A percentile compares a stretch with the other conserved stretches of the same genome.
Evolutionary conservation across 2,329 filamentous ascomycete species (phyloP).

Genomic region (Pseudogymnoascus sp.): DNA sequence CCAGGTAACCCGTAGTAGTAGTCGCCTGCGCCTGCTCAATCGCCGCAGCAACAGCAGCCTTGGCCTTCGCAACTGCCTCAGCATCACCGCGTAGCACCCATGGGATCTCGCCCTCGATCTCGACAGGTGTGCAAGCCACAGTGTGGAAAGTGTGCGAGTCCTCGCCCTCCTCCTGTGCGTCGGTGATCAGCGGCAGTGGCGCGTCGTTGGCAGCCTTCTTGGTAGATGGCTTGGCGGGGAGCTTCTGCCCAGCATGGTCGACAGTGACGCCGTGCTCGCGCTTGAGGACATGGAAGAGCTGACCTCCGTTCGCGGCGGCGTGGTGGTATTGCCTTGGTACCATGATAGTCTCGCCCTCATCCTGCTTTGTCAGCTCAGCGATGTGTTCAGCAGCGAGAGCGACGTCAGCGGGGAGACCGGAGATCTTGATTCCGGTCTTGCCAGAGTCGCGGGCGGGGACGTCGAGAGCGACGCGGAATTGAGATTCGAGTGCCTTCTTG

Average conservation of each 20-base stretch:
- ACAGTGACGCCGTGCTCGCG: conserved; percentile 84
- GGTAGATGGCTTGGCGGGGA: conserved; percentile 60
- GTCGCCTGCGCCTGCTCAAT: conserved; percentile 63
- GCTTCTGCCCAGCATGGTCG: conserved; percentile 75
- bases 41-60: conserved; percentile 62
- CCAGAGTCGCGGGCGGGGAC: conserved; percentile 83
- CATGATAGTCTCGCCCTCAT: conserved; percentile 79
- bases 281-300: conserved; percentile 85
- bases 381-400: conserved; percentile 85
- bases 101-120: conserved; percentile 61
- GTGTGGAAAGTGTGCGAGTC: conserved; percentile 78
- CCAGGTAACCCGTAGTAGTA: conserved; percentile 73
- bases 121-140: conserved; percentile 46
- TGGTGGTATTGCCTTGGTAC: conserved; percentile 81
- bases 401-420: conserved; percentile 69
- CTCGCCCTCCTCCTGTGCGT: conserved; percentile 58
- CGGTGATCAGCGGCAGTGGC: conserved; percentile 83
- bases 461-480: conserved; percentile 81
- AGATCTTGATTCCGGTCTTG: conserved; percentile 78
- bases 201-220: conserved; percentile 49
- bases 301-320: conserved; percentile 74
- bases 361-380: conserved; percentile 67
- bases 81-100: conserved; percentile 79
- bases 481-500: conserved; percentile 74
- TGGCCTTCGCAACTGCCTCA: conserved; percentile 76